A percentile compares a stretch with the other conserved stretches of the same genome.
Evolutionary conservation across 139 green algal species (phyloP).

Genomic region (Chlorella vulgaris): DNA sequence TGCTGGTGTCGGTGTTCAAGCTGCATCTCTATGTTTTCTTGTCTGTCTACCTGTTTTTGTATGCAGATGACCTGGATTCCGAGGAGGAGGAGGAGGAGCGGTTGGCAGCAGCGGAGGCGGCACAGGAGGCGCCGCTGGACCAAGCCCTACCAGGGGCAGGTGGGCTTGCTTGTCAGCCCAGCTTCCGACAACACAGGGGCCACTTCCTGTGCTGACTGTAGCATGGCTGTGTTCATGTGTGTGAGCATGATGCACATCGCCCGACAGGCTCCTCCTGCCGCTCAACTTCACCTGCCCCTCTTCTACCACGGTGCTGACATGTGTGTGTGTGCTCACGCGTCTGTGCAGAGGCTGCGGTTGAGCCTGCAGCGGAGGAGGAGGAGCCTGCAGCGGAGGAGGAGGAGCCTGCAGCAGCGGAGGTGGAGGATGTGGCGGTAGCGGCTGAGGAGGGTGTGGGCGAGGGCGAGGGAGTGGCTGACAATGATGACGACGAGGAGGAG

Average conservation of each 20-base stretch:
- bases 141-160: no score
- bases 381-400: neutral
- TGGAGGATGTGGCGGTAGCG: neutral
- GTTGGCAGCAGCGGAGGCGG: neutral
- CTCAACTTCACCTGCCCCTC: no score
- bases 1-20: no score
- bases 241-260: no score
- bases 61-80: neutral
- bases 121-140: neutral
- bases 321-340: no score
- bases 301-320: neutral
- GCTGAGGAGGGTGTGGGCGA: neutral
- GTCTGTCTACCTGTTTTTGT: neutral
- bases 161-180: no score
- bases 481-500: neutral
- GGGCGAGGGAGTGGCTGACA: neutral
- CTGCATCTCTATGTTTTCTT: neutral
- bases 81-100: neutral
- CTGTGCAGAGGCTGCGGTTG: neutral
- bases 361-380: neutral
- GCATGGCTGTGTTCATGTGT: no score
- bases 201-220: no score
- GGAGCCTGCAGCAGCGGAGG: neutral
- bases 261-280: no score
- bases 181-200: neutral